Evolutionary conservation across 1,139 yeast species (phyloP), one percentile per base, ranked within the genome.

Genomic region (Hansenula sp.): DNA sequence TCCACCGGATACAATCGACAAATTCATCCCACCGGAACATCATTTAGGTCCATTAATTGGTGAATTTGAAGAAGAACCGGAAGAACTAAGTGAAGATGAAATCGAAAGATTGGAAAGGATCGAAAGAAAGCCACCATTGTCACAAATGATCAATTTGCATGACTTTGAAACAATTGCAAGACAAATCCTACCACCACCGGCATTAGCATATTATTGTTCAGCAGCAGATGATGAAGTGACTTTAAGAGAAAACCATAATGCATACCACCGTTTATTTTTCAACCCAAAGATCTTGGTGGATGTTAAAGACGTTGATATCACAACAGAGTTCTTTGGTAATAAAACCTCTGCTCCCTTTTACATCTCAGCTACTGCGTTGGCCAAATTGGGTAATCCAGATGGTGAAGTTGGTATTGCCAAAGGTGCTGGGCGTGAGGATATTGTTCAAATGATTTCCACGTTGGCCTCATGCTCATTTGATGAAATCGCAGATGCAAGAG

Each of bases 191-290:
- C 77, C 86, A 36, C 81, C 79, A 50, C 77, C 81, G 15, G 96
- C 94, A 0, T 87, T 96, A 93, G 93, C 91, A 12, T 91, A 91
- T 65, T 91, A 89, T 62, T 84, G 95, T 2, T 83, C 94, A 33
- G 98, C 95, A 9, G 77, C 95, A 36, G 97, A 91, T 62, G 98
- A 91, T 63, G 98, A 91, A 67, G 80, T 91, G 53, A 77, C 96
- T 2, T 64, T 88, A 61, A 75, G 98, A 52, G 96, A 90, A 59
- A 91, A 91, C 67, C 97, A 90, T 61, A 72, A 82, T 48, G 91
- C 96, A 4, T 91, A 80, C 67, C 96, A 88, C 57, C 74, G 95
- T 44, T 76, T 90, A 42, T 89, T 84, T 68, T 91, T 91, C 72
- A 81, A 84, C 52, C 98, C 98, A 19, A 72, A 78, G 46, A 72